phyloP scores from a whole-genome alignment of 1,284 basidiomycete species.

The Tylopilus sp. region DNA sequence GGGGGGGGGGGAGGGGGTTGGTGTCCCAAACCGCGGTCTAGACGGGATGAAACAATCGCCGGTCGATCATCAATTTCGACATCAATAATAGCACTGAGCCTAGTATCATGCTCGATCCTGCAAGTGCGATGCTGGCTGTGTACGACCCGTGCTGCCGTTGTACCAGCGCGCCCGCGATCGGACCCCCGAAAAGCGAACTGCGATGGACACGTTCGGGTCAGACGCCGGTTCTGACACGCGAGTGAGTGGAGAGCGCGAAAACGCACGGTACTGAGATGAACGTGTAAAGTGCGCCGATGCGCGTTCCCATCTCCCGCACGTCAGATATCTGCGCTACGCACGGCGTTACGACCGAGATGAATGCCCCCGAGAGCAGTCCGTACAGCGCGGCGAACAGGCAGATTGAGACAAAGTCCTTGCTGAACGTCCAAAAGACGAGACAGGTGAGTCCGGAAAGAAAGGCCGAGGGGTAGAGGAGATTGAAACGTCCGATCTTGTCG shows the following conservation, averaged over 20 bases:
- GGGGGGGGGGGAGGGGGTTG: too few species aligned
- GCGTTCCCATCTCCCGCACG: conserved; percentile 50
- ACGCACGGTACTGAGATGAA: conserved; percentile 66
- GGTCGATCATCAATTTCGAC: conserved; percentile 45
- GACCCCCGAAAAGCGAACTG: conserved; percentile 58
- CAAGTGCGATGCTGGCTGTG: conserved; percentile 51
- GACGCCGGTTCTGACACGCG: background rate
- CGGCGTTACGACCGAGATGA: conserved; percentile 58
- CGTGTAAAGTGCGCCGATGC: conserved; percentile 59
- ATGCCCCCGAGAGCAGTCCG: conserved; percentile 55
- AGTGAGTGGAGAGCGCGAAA: too few species aligned
- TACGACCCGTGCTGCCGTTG: conserved; percentile 44
- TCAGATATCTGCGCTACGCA: conserved; percentile 63
- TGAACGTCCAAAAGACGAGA: conserved; percentile 54
- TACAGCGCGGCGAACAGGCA: conserved; percentile 54
- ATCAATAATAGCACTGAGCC: conserved; percentile 53
- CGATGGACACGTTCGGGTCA: background rate
- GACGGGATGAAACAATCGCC: conserved; percentile 33
- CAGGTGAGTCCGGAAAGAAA: conserved; percentile 57
- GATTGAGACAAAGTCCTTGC: conserved; percentile 39
- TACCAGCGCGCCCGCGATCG: conserved; percentile 55
- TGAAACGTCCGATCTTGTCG: conserved; percentile 60
- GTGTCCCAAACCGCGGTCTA: conserved; percentile 7
- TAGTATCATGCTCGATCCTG: conserved; percentile 51
- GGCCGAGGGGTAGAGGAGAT: conserved; percentile 56